These are phyloP conservation scores for Saccharomycopsis selenospora DNA, from an alignment of 805 yeast genomes.

Conservation along the genomic window DNA sequence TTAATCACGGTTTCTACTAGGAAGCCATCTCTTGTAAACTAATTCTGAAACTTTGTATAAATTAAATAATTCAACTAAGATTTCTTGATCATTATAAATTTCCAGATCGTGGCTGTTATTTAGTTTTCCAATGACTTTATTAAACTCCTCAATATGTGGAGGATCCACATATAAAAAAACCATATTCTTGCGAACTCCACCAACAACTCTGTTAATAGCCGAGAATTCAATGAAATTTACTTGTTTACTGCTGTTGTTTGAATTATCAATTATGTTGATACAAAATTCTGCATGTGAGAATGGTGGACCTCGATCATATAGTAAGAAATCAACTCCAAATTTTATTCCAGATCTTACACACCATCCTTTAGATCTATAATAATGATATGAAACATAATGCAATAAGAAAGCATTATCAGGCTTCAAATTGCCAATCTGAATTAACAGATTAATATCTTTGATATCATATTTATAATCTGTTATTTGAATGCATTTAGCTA, in stretches of 20 bases:
- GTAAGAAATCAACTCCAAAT: slow-evolving; percentile 79
- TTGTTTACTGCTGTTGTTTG: slow-evolving; percentile 27
- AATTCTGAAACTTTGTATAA: slow-evolving; percentile 55
- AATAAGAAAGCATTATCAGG: slow-evolving; percentile 38
- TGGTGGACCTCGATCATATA: slow-evolving; percentile 91
- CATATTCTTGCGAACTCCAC: slow-evolving; percentile 77
- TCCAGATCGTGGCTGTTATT: slow-evolving; percentile 18
- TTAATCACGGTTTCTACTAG: slow-evolving; percentile 74
- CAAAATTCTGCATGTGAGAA: slow-evolving; percentile 91
- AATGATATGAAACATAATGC: slow-evolving; percentile 72
- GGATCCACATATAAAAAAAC: slow-evolving; percentile 59
- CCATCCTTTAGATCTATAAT: slow-evolving; percentile 88
- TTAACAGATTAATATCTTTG: neutral
- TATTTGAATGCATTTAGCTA: neutral
- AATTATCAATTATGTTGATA: slow-evolving; percentile 41
- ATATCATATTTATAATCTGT: neutral
- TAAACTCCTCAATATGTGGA: slow-evolving; percentile 35
- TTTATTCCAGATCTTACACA: slow-evolving; percentile 88
- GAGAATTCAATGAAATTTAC: slow-evolving; percentile 40
- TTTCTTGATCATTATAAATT: slow-evolving; percentile 6
- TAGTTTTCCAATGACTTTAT: slow-evolving; percentile 10
- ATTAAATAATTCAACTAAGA: slow-evolving; percentile 32
- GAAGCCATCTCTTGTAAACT: slow-evolving; percentile 74
- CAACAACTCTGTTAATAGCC: slow-evolving; percentile 69
- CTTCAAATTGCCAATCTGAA: slow-evolving; percentile 1